phyloP scores from a whole-genome alignment of 202 grass and related monocot species.

The Setaria viridis region DNA sequence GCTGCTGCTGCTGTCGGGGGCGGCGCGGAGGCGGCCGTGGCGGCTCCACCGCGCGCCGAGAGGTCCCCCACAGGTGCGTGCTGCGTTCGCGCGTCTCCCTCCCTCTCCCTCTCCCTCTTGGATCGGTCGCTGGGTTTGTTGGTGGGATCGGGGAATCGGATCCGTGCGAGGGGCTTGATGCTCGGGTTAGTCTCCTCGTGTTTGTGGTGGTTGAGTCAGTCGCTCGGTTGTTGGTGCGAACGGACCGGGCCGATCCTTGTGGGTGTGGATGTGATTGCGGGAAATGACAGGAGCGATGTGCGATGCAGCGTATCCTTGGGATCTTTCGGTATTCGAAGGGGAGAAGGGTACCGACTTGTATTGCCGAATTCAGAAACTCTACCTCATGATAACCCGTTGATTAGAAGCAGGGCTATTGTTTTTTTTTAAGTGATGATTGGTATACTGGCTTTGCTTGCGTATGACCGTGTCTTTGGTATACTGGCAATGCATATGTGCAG shows the following conservation, averaged over 20 bases:
- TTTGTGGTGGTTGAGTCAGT: not conserved
- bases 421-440: conserved; percentile 12
- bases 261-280: conserved; percentile 21
- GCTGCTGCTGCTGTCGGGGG: conserved; percentile 12
- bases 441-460: conserved; percentile 15
- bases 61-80: conserved; percentile 52
- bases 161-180: conserved; percentile 36
- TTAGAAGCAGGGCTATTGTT: conserved; percentile 36
- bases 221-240: conserved; percentile 13
- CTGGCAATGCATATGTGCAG: conserved; percentile 35
- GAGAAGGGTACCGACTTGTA: not conserved
- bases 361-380: not conserved
- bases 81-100: not conserved
- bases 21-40: conserved; percentile 47
- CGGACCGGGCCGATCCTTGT: conserved; percentile 11
- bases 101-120: not conserved
- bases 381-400: conserved; percentile 4
- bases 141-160: conserved; percentile 47
- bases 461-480: not conserved
- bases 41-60: conserved; percentile 52
- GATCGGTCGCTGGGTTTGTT: conserved; percentile 29
- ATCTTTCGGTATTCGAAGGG: not conserved
- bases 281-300: conserved; percentile 5
- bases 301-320: not conserved
- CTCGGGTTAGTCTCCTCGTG: conserved; percentile 27